Evolutionary conservation across 2,329 filamentous ascomycete genomes (phyloP).

Genomic region (Sclerotiophoma versabilis): DNA sequence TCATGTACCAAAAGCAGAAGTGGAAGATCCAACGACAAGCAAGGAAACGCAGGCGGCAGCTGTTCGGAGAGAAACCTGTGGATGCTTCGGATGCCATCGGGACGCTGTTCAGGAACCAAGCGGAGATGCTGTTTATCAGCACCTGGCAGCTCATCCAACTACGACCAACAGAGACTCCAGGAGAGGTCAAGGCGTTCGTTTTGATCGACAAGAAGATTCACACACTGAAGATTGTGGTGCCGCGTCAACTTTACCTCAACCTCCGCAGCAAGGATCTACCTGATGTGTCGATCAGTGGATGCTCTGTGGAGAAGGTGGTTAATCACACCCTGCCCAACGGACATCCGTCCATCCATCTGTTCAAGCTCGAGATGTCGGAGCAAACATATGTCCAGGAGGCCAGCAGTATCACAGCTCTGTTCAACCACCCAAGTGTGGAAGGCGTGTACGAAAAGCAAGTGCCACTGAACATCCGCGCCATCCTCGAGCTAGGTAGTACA

Average conservation of each 20-base stretch:
- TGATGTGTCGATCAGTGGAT: constrained; percentile 84
- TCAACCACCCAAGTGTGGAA: constrained; percentile 93
- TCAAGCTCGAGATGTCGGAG: constrained; percentile 90
- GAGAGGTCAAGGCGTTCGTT: constrained; percentile 86
- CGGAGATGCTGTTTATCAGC: constrained; percentile 85
- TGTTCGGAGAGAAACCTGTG: constrained; percentile 85
- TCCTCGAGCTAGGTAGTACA: constrained; percentile 86
- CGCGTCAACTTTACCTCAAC: constrained; percentile 89
- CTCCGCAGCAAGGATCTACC: constrained; percentile 86
- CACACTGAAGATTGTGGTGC: constrained; percentile 84
- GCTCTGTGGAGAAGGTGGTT: constrained; percentile 90
- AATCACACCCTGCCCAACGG: constrained; percentile 94
- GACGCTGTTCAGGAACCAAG: constrained; percentile 86
- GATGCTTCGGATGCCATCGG: constrained; percentile 68
- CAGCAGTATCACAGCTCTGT: constrained; percentile 80
- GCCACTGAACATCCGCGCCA: constrained; percentile 82
- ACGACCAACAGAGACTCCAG: constrained; percentile 79
- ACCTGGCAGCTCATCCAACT: constrained; percentile 96
- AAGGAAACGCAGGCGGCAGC: constrained; percentile 80
- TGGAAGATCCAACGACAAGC: constrained; percentile 98
- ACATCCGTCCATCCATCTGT: constrained; percentile 90
- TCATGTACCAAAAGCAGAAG: constrained; percentile 96
- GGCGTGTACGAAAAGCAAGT: constrained; percentile 97
- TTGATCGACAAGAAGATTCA: constrained; percentile 95
- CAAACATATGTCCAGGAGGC: constrained; percentile 84